These are phyloP conservation scores for Xylariaceae sp. DNA, from an alignment of 2,329 filamentous ascomycete genomes.

Conservation along the genomic window DNA sequence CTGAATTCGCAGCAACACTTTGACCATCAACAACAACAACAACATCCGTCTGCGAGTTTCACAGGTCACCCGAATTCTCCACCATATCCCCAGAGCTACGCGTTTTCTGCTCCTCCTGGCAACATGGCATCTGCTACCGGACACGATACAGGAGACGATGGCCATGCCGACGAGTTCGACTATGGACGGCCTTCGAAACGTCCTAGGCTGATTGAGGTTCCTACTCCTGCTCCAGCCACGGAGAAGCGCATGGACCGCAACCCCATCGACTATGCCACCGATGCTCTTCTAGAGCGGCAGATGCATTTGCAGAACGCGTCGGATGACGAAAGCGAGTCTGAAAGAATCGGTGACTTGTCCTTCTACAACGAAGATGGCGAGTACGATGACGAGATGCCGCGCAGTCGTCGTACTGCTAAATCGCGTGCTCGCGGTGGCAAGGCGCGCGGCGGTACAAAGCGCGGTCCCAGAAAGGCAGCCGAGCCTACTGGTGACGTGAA, in stretches of 20 bases:
- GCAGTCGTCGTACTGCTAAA: background rate
- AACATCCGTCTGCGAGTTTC: background rate
- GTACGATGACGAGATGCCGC: slow-evolving; percentile 6
- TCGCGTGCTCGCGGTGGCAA: slow-evolving; percentile 13
- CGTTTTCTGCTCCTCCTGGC: slow-evolving; percentile 1
- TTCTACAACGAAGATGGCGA: background rate
- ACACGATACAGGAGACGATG: background rate
- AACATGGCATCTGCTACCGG: background rate
- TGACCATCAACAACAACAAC: background rate
- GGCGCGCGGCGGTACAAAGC: slow-evolving; percentile 23
- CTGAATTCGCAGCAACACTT: background rate
- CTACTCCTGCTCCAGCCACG: background rate
- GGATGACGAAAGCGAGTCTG: slow-evolving; percentile 14
- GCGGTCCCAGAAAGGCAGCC: slow-evolving; percentile 54
- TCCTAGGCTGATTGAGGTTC: background rate
- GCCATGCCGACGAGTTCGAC: background rate
- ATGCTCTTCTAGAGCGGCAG: slow-evolving; percentile 28
- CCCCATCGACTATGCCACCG: slow-evolving; percentile 20
- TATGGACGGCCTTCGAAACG: background rate
- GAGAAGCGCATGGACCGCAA: slow-evolving; percentile 10
- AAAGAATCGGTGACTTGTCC: background rate
- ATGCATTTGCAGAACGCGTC: slow-evolving; percentile 18
- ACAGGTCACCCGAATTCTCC: background rate
- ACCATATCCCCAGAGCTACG: background rate
- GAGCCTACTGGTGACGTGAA: slow-evolving; percentile 70